Conservation (phyloP, 805 yeast genomes). For the Saturnispora gosingensis region DNA sequence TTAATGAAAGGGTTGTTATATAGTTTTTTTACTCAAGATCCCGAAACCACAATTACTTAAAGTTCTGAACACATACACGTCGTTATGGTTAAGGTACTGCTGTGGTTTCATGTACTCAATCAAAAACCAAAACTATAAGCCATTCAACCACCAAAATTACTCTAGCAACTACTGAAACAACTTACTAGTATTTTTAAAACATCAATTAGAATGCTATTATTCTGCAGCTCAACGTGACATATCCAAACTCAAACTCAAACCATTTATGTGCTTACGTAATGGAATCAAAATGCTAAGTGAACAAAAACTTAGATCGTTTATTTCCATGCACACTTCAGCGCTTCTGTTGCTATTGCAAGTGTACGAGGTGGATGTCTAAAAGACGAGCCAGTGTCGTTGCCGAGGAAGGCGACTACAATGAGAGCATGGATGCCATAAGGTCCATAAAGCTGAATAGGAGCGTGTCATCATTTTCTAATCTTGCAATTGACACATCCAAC, state of each 20-base stretch:
- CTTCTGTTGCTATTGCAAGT: background rate
- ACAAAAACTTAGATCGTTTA: background rate
- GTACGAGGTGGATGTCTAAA: slow-evolving; percentile 1
- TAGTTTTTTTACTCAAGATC: background rate
- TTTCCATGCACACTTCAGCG: background rate
- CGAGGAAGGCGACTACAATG: background rate
- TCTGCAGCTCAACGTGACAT: background rate
- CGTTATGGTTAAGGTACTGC: background rate
- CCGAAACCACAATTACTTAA: background rate
- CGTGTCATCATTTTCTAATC: background rate
- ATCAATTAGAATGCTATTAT: background rate
- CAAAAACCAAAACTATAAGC: too few relatives aligned
- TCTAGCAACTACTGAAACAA: too few relatives aligned
- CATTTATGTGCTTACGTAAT: background rate
- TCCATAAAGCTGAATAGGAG: background rate
- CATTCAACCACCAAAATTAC: too few relatives aligned
- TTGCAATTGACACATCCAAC: background rate
- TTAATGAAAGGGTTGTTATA: too few relatives aligned
- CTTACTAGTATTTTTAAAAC: too few relatives aligned
- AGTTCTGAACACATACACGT: background rate
- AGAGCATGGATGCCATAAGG: background rate
- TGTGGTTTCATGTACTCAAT: too few relatives aligned
- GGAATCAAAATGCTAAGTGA: background rate
- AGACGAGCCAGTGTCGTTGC: slow-evolving; percentile 2
- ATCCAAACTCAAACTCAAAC: background rate